Evolutionary conservation across 495 filamentous ascomycete species (phyloP), one percentile per base, ranked within the genome.

Genomic region (Aspergillus avenaceus): DNA sequence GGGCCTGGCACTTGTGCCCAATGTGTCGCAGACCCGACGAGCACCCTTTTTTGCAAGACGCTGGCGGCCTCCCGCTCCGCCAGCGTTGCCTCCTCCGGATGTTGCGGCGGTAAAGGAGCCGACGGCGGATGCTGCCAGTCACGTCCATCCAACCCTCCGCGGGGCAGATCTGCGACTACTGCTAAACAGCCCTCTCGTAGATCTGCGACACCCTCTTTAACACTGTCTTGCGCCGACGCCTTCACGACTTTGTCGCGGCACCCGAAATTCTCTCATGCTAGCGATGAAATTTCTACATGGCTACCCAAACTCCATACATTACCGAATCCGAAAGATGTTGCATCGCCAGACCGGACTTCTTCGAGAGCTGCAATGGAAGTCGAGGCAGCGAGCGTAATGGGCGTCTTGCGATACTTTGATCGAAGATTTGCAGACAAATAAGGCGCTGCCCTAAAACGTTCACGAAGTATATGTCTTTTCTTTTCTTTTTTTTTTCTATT

Each of bases 331-430:
- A 61, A 56, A 11, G 70, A 74, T 5, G 52, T 69, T n/a, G 63
- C 64, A 9, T 57, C 60, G 4, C 54, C 62, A 5, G 59, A 43
- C 5, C 34, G 16, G 34, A 19, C 16, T n/a, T 38, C 34, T n/a
- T 55, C 60, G 13, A 73, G 83, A 50, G 78, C 77, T 18, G 84
- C 86, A 5, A 81, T 90, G 55, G 86, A 92, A 61, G 84, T 95
- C 8, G 88, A 95, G 60, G 86, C 89, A 1, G 88, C 87, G 4
- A 91, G 86, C 62, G 88, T 95, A 22, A 90, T 92, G 84, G 83
- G 84, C 31, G 88, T 93, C 24, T 64, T 95, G 47, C 88, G 86
- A 54, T 84, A 84, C 49, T 90, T 95, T 61, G 90, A 95, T 61
- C 78, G 88, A 29, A 65, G 89, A 31, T 95, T 95, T 44, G 69